Evolutionary conservation across 768 basidiomycete species (phyloP).

Genomic region (Suillus fuscotomentosus): DNA sequence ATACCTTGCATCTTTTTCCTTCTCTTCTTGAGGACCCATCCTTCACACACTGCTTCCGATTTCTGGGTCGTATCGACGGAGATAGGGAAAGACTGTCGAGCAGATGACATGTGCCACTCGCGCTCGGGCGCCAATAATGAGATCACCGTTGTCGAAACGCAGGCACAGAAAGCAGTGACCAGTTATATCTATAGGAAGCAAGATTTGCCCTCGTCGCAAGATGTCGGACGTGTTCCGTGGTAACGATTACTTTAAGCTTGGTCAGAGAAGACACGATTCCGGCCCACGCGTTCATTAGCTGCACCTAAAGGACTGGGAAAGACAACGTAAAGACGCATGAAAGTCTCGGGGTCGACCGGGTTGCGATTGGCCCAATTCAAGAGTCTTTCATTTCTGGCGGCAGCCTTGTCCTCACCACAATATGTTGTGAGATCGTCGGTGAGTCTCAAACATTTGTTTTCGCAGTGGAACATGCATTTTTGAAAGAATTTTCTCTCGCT

Average conservation of each 20-base stretch:
- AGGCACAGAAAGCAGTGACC: background rate
- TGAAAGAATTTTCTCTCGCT: slow-evolving; percentile 16
- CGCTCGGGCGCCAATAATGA: background rate
- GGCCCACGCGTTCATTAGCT: slow-evolving; percentile 2
- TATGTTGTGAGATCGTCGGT: slow-evolving; percentile 6
- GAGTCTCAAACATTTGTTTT: slow-evolving; percentile 10
- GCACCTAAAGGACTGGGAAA: slow-evolving; percentile 5
- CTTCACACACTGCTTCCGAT: slow-evolving; percentile 47
- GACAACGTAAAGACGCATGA: background rate
- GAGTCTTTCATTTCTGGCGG: slow-evolving; percentile 8
- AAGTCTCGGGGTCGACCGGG: background rate
- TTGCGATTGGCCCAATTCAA: slow-evolving; percentile 3
- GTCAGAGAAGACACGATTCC: slow-evolving; percentile 3
- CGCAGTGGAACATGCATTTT: slow-evolving; percentile 8
- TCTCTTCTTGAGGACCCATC: slow-evolving; percentile 86
- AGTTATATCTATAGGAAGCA: background rate
- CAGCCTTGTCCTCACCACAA: slow-evolving; percentile 4
- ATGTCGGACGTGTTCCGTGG: background rate
- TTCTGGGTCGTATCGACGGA: slow-evolving; percentile 10
- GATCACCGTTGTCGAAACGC: background rate
- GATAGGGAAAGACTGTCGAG: slow-evolving; percentile 10
- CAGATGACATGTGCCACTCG: slow-evolving; percentile 12
- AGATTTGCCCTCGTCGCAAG: background rate
- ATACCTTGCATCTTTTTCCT: slow-evolving; percentile 86
- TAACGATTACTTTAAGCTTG: background rate